phyloP scores from a whole-genome alignment of 1,284 basidiomycete species.

The Apiotrichum siamense region DNA sequence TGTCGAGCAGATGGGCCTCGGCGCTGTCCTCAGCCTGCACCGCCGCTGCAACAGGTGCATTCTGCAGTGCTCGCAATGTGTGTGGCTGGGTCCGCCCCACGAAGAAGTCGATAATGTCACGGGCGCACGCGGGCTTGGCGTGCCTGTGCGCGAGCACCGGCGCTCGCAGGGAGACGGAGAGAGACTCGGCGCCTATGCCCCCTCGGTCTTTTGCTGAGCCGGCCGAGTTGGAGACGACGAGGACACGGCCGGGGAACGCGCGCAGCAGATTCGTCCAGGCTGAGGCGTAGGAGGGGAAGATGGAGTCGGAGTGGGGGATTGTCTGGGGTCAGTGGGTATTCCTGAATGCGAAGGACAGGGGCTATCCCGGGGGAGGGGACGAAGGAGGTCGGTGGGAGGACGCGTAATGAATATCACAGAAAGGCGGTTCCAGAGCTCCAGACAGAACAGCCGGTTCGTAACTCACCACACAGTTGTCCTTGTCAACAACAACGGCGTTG shows the following conservation, averaged over 20 bases:
- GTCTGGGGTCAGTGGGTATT: conserved; percentile 56
- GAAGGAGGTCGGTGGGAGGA: too few relatives aligned
- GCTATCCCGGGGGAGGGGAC: too few relatives aligned
- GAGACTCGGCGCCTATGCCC: conserved; percentile 77
- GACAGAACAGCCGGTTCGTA: too few relatives aligned
- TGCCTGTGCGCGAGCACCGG: conserved; percentile 73
- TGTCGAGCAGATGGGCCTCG: conserved; percentile 18
- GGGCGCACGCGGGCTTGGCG: conserved; percentile 74
- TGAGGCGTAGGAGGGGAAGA: conserved; percentile 69
- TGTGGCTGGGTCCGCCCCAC: conserved; percentile 25
- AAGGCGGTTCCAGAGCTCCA: too few relatives aligned
- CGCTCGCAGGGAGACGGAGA: conserved; percentile 66
- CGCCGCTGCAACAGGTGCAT: conserved; percentile 1
- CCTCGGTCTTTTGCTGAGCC: conserved; percentile 73
- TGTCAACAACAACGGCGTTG: conserved; percentile 85
- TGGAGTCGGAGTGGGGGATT: conserved; percentile 61
- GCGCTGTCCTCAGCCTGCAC: conserved; percentile 26
- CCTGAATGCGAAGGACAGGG: too few relatives aligned
- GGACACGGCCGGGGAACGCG: conserved; percentile 72
- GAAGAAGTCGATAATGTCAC: conserved; percentile 61
- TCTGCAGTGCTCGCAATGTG: background rate
- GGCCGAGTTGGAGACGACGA: conserved; percentile 91
- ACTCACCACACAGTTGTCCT: conserved; percentile 89
- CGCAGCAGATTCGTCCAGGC: conserved; percentile 69
- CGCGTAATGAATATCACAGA: too few relatives aligned